Evolutionary conservation across 2,329 filamentous ascomycete species (phyloP).

Genomic region (Colletotrichum tropicicola): DNA sequence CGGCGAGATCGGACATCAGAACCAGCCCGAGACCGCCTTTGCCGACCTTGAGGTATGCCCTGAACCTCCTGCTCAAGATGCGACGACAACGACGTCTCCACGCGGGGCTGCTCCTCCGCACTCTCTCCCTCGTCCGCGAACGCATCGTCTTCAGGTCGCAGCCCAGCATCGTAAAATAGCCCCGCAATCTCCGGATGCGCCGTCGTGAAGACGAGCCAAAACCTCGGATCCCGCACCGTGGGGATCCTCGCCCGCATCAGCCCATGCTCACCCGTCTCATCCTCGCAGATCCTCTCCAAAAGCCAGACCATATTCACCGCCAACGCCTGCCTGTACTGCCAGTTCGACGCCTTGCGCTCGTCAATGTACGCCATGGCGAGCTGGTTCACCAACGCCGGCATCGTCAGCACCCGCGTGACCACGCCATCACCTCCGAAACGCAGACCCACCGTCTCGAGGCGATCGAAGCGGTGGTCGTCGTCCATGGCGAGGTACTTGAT

Average conservation of each 20-base stretch:
- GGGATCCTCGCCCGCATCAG: slow-evolving; percentile 26
- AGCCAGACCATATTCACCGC: slow-evolving; percentile 46
- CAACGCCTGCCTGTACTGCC: slow-evolving; percentile 31
- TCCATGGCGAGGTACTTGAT: slow-evolving; percentile 42
- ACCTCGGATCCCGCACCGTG: slow-evolving; percentile 26
- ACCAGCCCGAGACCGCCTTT: not conserved
- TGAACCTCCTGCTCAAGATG: too few relatives aligned
- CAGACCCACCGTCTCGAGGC: slow-evolving; percentile 33
- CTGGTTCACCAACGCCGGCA: slow-evolving; percentile 44
- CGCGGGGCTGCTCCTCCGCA: not conserved
- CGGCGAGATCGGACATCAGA: too few relatives aligned
- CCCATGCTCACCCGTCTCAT: slow-evolving; percentile 31
- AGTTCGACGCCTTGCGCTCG: slow-evolving; percentile 8
- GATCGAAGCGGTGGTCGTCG: slow-evolving; percentile 39
- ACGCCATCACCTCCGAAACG: slow-evolving; percentile 19
- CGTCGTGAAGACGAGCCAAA: slow-evolving; percentile 34
- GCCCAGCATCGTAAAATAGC: slow-evolving; percentile 32
- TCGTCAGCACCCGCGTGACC: slow-evolving; percentile 39
- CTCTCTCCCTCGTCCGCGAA: not conserved
- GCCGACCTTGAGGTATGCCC: too few relatives aligned
- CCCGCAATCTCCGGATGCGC: slow-evolving; percentile 9
- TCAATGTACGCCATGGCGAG: slow-evolving; percentile 44
- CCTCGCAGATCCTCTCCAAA: slow-evolving; percentile 39
- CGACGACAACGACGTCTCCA: not conserved
- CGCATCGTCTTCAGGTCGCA: too few relatives aligned